phyloP scores from a whole-genome alignment of 2,329 filamentous ascomycete genomes.

The Onygenales sp. region DNA sequence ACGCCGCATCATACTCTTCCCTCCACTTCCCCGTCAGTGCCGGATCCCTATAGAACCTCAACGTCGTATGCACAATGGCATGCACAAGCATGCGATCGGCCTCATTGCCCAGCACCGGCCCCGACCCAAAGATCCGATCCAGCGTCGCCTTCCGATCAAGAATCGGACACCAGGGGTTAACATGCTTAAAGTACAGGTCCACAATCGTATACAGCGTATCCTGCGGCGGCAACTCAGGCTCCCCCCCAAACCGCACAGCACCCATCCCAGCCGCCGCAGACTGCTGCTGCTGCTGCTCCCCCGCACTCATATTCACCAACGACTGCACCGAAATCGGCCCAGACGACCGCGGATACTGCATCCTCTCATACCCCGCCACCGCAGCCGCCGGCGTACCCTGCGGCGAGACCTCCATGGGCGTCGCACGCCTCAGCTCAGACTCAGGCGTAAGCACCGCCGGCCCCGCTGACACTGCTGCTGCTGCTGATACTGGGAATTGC shows the following conservation, averaged over 20 bases:
- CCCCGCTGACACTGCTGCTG: not conserved
- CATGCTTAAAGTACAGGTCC: slow-evolving; percentile 55
- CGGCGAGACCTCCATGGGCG: not conserved
- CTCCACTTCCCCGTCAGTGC: slow-evolving; percentile 30
- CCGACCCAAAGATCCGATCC: slow-evolving; percentile 33
- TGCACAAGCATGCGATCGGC: slow-evolving; percentile 34
- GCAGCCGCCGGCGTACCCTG: not conserved
- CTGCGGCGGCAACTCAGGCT: slow-evolving; percentile 48
- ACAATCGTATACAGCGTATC: slow-evolving; percentile 52
- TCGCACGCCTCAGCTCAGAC: not conserved
- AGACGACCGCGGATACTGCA: not conserved
- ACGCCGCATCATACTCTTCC: slow-evolving; percentile 31
- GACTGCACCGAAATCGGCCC: slow-evolving; percentile 1
- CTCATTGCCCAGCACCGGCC: slow-evolving; percentile 31
- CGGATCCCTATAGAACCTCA: slow-evolving; percentile 35
- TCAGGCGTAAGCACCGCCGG: not conserved
- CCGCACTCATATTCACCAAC: not conserved
- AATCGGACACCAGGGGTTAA: slow-evolving; percentile 50
- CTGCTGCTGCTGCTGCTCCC: not conserved
- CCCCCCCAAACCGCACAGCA: not conserved
- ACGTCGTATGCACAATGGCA: slow-evolving; percentile 36
- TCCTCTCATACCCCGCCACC: not conserved
- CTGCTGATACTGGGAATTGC: no score
- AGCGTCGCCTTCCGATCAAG: slow-evolving; percentile 37
- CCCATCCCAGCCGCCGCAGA: not conserved